phyloP scores from a whole-genome alignment of 169 alveolate genomes.

The Sarcocystis neurona region DNA sequence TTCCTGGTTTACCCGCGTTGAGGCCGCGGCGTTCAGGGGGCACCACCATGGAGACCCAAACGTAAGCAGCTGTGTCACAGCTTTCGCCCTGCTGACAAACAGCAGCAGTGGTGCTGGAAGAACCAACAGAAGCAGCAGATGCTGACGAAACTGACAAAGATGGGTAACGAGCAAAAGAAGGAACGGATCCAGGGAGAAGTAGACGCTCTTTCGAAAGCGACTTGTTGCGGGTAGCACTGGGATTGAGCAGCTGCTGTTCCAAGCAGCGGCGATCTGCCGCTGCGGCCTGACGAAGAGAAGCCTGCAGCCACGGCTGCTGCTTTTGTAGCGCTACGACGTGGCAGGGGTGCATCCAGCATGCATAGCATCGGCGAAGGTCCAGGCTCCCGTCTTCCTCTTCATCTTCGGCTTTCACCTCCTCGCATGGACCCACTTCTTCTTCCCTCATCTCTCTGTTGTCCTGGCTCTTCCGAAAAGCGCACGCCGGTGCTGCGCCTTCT shows the following conservation, averaged over 20 bases:
- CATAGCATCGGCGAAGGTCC: not conserved
- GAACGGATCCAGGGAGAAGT: not conserved
- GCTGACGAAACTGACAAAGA: no score
- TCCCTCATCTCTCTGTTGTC: not conserved
- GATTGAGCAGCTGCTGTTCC: not conserved
- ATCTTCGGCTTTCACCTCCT: not conserved
- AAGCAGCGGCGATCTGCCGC: not conserved
- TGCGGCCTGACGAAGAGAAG: slow-evolving; percentile 27
- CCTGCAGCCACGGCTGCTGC: slow-evolving; percentile 62
- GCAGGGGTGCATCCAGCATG: slow-evolving; percentile 47
- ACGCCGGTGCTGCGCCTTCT: not conserved
- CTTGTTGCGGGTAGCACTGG: not conserved
- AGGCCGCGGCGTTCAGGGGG: no score
- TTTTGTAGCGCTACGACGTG: slow-evolving; percentile 50
- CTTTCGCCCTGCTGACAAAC: no score
- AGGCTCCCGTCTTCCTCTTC: not conserved
- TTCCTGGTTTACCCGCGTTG: no score
- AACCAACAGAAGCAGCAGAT: no score
- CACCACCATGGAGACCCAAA: no score
- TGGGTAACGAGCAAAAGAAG: not conserved
- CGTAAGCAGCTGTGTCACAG: no score
- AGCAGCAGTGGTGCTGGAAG: no score
- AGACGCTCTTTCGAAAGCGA: not conserved
- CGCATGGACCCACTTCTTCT: not conserved
- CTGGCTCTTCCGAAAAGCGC: not conserved